Base-by-base conservation (phyloP, 495 filamentous ascomycete genomes). In the Staphylotrichum longicolle region DNA sequence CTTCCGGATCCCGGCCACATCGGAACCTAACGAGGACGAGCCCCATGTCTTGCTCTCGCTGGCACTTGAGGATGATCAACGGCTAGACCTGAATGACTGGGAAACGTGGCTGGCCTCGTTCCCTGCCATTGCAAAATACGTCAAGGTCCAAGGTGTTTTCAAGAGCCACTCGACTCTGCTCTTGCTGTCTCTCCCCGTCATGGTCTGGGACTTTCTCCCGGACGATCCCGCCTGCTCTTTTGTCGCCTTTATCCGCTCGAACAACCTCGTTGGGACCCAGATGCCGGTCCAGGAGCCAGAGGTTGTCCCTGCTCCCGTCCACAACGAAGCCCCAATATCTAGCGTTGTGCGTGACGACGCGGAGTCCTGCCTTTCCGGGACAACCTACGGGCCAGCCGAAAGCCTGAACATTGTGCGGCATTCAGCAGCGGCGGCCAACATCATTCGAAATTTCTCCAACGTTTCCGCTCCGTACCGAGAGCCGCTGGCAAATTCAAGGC, bases 21-120 rank as follows among this genome's bases (percentile, higher is more conserved):
- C 70, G 5, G 77, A 76, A 48, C 78, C 78, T 5, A 75, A 71
- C 48, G 73, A 78, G 54, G 70, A 77, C 39, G 71, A 77, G 32
- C 81, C 81, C 3, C 77, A 80, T 54, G 80, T 83, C 39, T 75
- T 83, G 71, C 78, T 83, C 34, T 81, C 80, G 0, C 63, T 83
- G 20, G 81, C 81, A 4, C 72, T 83, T 2, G 79, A 82, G 64
- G 76, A 78, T 20, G 77, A 83, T 41, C 78, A 82, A 40, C 64
- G 69, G 7, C 63, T 82, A 2, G 73, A 80, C 45, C 60, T 80
- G 32, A 72, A 78, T 12, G 75, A 75, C 34, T 82, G 79, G 79
- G 72, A 78, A 49, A 65, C 75, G 9, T 82, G 78, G 79, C 70
- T 83, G 55, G 66, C 70, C 6, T 68, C 55, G 20, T 73, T 80